Base-by-base conservation (phyloP, 257 asterid species). In the Striga asiatica region DNA sequence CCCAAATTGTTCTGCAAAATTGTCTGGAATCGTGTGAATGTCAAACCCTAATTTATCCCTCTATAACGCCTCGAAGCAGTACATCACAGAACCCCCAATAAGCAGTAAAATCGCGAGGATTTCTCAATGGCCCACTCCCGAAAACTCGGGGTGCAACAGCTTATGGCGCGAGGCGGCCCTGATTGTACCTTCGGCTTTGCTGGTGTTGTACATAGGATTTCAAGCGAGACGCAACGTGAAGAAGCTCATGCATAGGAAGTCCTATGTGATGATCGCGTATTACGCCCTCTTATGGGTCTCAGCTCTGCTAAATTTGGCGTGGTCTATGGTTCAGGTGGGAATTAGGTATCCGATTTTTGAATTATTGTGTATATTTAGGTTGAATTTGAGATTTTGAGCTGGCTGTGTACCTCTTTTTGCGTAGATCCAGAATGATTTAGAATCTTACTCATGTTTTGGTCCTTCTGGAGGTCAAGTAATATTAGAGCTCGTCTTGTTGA, bases 281-380 rank as follows among this genome's bases (percentile, higher is more conserved):
- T 83, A 86, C 60, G 85, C 70, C 16, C 84, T 91, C 39, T 74
- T 91, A 4, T 91, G 96, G 96, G 11, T 72, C 31, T 70, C 98
- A 16, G 81, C 93, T 63, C 71, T 91, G 54, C 75, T 87, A 39
- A 84, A 84, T 66, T 74, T 87, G 38, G 80, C 82, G 5, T 91
- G 95, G 98, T 78, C 89, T 60, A 66, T 69, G 64, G 81, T 87
- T 67, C 98, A 91, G 95, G 98, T 91, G 9, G 29, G 16, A 45
- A 19, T 53, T 57, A 58, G 12, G 2, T 50, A 41, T 54, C 45
- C 43, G 39, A 35, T 52, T 51, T 34, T 34, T 34, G 12, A 11
- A 0, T 20, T 51, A 9, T n/a, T 8, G 19, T 62, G 19, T 23
- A 11, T 23, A 9, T 43, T 12, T 41, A 20, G n/a, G 19, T 46